Evolutionary conservation across 2,329 filamentous ascomycete genomes (phyloP).

Genomic region (Whalleya microplaca): DNA sequence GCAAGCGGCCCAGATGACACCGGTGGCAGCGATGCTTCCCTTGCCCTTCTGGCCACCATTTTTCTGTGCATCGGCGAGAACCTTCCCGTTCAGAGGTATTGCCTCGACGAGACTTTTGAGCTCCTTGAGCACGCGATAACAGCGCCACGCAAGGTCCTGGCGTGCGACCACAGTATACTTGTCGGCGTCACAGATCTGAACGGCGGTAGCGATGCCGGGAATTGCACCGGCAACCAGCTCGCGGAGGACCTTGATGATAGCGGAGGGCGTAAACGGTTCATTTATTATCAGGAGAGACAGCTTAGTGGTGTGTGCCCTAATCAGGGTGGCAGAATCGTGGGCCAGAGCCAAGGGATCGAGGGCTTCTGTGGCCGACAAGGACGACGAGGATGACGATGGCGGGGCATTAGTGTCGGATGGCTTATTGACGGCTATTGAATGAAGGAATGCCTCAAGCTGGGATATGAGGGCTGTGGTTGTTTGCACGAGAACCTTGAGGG

Average conservation of each 20-base stretch:
- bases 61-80: slow-evolving; percentile 51
- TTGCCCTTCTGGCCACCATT: slow-evolving; percentile 48
- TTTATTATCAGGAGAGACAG: slow-evolving; percentile 86
- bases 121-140: slow-evolving; percentile 64
- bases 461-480: slow-evolving; percentile 44
- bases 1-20: slow-evolving; percentile 82
- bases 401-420: slow-evolving; percentile 22
- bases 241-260: slow-evolving; percentile 70
- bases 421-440: slow-evolving; percentile 42
- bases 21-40: slow-evolving; percentile 67
- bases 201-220: slow-evolving; percentile 72
- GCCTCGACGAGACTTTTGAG: slow-evolving; percentile 62
- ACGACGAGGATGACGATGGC: slow-evolving; percentile 14
- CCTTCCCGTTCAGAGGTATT: slow-evolving; percentile 63
- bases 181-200: slow-evolving; percentile 64
- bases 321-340: slow-evolving; percentile 70
- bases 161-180: slow-evolving; percentile 67
- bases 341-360: slow-evolving; percentile 69
- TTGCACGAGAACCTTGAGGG: slow-evolving; percentile 44
- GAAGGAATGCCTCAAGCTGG: slow-evolving; percentile 48
- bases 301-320: slow-evolving; percentile 85
- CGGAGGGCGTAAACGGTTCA: slow-evolving; percentile 81
- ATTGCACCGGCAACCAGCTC: slow-evolving; percentile 76
- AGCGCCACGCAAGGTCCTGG: slow-evolving; percentile 64
- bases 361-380: slow-evolving; percentile 25